phyloP scores from a whole-genome alignment of 306 rosid genomes.

The Acacia crassicarpa region DNA sequence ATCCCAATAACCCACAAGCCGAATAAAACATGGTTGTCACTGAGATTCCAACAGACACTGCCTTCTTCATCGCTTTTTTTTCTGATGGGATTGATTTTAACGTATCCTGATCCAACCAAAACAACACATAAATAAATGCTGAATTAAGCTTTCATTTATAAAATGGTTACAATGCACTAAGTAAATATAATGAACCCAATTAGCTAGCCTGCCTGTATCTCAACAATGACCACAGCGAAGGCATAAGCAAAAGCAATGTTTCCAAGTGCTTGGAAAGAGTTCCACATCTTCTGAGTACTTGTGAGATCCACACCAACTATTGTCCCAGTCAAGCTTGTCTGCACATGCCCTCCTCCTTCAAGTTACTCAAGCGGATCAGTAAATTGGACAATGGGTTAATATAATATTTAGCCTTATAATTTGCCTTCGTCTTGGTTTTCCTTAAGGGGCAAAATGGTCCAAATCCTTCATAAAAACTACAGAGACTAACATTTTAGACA shows the following conservation, averaged over 20 bases:
- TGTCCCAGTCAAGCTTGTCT: conserved; percentile 33
- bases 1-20: conserved; percentile 44
- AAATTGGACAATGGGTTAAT: too few relatives aligned
- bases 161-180: not conserved
- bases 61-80: conserved; percentile 46
- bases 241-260: conserved; percentile 50
- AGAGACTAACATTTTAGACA: too few relatives aligned
- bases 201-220: conserved; percentile 40
- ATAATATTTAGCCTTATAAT: too few relatives aligned
- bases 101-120: conserved; percentile 35
- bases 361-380: not conserved
- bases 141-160: not conserved
- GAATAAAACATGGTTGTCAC: conserved; percentile 38
- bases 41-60: not conserved
- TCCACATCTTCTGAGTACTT: conserved; percentile 33
- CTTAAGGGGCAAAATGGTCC: too few relatives aligned
- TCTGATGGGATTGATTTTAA: conserved; percentile 55
- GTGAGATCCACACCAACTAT: conserved; percentile 40
- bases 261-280: conserved; percentile 40
- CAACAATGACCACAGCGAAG: conserved; percentile 32
- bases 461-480: too few relatives aligned
- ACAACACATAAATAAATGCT: not conserved
- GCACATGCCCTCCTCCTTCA: conserved; percentile 16
- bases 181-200: not conserved
- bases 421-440: too few relatives aligned